phyloP scores from a whole-genome alignment of 768 basidiomycete genomes.

The Plicaturopsis crispa region DNA sequence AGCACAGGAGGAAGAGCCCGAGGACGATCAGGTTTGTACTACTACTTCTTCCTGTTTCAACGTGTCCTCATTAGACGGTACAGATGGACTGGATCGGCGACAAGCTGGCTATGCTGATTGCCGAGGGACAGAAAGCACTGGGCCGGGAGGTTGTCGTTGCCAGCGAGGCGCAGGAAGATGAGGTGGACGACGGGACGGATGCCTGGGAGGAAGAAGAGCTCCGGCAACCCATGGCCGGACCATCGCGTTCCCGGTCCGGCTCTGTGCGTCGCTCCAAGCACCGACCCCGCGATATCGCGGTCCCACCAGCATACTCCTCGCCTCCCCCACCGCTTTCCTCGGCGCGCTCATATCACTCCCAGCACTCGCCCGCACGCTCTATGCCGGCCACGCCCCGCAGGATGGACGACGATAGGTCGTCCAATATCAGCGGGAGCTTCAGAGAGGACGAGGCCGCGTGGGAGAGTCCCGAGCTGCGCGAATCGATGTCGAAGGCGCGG shows the following conservation, averaged over 20 bases:
- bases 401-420: constrained; percentile 10
- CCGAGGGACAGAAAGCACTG: constrained; percentile 73
- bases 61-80: constrained; percentile 1
- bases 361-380: constrained; percentile 26
- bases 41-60: not conserved
- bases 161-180: constrained; percentile 68
- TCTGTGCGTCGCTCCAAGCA: constrained; percentile 18
- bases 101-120: constrained; percentile 60
- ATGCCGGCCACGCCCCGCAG: constrained; percentile 17
- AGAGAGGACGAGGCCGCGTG: constrained; percentile 43
- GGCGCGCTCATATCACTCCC: constrained; percentile 21
- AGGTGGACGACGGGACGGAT: constrained; percentile 68
- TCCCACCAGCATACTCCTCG: constrained; percentile 22
- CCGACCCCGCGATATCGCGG: constrained; percentile 14
- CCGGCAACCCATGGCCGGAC: constrained; percentile 2
- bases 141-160: constrained; percentile 72
- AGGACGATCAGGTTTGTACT: constrained; percentile 38
- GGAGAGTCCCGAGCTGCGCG: constrained; percentile 60
- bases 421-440: constrained; percentile 13
- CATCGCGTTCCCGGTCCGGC: constrained; percentile 13
- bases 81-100: constrained; percentile 84
- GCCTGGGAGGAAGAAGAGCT: constrained; percentile 67
- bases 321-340: constrained; percentile 18
- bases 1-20: constrained; percentile 27
- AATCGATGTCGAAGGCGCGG: constrained; percentile 66